Base-by-base conservation (phyloP, 2,329 filamentous ascomycete genomes). In the Stenocarpella maydis region DNA sequence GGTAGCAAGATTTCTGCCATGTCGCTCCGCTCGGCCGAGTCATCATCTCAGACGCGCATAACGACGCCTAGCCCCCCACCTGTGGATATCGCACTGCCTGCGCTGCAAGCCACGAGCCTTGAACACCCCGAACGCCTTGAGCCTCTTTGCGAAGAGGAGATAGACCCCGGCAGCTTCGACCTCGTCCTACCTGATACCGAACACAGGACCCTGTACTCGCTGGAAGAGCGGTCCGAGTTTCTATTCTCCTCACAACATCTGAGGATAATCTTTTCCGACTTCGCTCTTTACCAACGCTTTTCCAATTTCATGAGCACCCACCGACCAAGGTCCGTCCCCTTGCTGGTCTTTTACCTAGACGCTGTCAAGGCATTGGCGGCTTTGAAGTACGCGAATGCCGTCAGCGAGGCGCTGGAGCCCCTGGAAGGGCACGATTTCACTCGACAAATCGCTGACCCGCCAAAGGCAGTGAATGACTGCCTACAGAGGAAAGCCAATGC, bases 291-390 rank as follows among this genome's bases (percentile, higher is more conserved):
- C 1, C 82, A 89, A 64, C 85, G 84, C 52, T 94, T 94, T 76
- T 91, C 88, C 1, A 84, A 87, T 1, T 94, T 92, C 73, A 81
- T 94, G 3, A 86, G 87, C 67, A 78, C 82, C 5, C 81, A 85
- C 55, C 84, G 90, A 54, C 88, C 89, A 12, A 80, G 85, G 21
- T 92, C 91, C 0, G 82, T 93, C 1, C 87, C 90, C 0, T 80
- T 92, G 7, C 78, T 94, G 21, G 86, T 90, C 34, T 92, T 93
- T 80, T 93, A 93, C 73, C 83, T 94, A 1, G 90, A 93, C 74
- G 86, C 90, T 0, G 78, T 89, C 69, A 94, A 94, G 75, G 91
- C 91, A 1, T 78, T 93, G 15, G 87, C 88, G 72, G 91, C 92
- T 1, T 89, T 94, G 68, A 83, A 85, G 45, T 94, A 94, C 73